Evolutionary conservation across 495 filamentous ascomycete species (phyloP).

Genomic region (Penicillium crystallinum): DNA sequence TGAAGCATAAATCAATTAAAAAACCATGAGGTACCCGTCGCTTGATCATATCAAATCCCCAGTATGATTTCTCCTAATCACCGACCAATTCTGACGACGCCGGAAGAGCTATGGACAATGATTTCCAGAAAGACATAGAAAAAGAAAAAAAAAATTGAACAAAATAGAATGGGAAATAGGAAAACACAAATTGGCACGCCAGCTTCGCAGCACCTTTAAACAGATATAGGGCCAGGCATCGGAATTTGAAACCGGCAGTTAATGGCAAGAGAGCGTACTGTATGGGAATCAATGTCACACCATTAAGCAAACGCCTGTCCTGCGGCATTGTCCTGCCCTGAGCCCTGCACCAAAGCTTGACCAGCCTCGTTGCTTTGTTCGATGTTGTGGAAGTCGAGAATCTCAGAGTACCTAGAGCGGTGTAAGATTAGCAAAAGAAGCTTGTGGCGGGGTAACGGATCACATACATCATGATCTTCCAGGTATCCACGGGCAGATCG

Average conservation of each 20-base stretch:
- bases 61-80: constrained; percentile 18
- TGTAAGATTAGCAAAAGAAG: constrained; percentile 14
- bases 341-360: constrained; percentile 33
- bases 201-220: constrained; percentile 13
- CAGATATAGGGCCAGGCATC: constrained; percentile 4
- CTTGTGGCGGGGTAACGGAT: neutral
- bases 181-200: constrained; percentile 10
- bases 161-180: constrained; percentile 5
- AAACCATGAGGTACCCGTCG: constrained; percentile 3
- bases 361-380: constrained; percentile 52
- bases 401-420: constrained; percentile 86
- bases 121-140: constrained; percentile 14
- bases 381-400: constrained; percentile 97
- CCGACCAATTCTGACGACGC: constrained; percentile 27
- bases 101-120: constrained; percentile 28
- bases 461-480: constrained; percentile 99
- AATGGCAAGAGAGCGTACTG: neutral
- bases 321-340: constrained; percentile 24
- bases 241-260: neutral
- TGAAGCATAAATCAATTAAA: too few relatives aligned
- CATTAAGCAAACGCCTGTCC: constrained; percentile 29
- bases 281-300: neutral
- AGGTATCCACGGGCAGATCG: constrained; percentile 96
- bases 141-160: neutral
- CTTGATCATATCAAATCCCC: constrained; percentile 10